Percentiles rank a stretch among this genome's conserved stretches.
phyloP scores from a whole-genome alignment of 83 land plant species.

The Isoetes engelmannii region DNA sequence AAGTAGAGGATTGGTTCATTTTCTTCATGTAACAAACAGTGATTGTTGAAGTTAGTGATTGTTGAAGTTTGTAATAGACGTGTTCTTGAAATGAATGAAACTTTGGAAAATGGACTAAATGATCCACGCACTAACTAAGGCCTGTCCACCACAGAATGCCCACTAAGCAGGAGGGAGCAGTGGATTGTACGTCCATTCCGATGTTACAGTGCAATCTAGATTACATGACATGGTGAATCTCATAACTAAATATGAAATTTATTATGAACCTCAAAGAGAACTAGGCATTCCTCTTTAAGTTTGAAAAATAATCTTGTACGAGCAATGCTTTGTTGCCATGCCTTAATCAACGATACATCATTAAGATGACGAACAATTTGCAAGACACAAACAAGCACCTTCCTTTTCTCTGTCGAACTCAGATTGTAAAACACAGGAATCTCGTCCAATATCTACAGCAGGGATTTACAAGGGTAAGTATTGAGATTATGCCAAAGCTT shows the following conservation, averaged over 20 bases:
- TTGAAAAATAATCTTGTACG: slow-evolving; percentile 98
- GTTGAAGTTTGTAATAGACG: no score
- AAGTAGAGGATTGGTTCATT: no score
- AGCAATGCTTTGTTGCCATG: slow-evolving; percentile 96
- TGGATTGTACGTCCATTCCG: no score
- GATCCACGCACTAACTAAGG: no score
- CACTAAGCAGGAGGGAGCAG: no score
- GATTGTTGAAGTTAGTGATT: no score
- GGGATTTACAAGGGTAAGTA: no score
- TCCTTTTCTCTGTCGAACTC: slow-evolving; percentile 76
- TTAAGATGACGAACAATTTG: slow-evolving; percentile 86
- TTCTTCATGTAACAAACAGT: no score
- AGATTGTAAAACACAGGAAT: slow-evolving; percentile 97
- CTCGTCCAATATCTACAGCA: slow-evolving; percentile 91
- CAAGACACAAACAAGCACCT: slow-evolving; percentile 65
- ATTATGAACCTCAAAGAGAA: slow-evolving; percentile 73
- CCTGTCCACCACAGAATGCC: no score
- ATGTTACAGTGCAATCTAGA: neutral
- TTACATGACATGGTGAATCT: neutral
- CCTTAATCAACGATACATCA: slow-evolving; percentile 81
- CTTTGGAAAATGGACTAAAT: no score
- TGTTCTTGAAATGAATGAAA: no score
- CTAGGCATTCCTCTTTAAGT: slow-evolving; percentile 81
- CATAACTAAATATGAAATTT: neutral
- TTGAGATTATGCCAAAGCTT: no score